Evolutionary conservation across 345 rosid species (phyloP).

Genomic region (Rubroshorea leprosula): DNA sequence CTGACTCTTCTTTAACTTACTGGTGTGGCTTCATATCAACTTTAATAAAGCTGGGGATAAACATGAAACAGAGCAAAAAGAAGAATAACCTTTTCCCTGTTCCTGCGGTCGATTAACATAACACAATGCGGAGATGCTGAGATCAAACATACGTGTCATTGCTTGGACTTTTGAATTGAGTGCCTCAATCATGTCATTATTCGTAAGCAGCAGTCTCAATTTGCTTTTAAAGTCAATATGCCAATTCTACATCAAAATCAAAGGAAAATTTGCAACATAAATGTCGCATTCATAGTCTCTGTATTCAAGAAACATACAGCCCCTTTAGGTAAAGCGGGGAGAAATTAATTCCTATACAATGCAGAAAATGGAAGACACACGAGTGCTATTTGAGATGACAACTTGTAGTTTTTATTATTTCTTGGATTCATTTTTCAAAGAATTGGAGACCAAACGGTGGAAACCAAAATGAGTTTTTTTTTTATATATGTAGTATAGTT

Average conservation of each 20-base stretch:
- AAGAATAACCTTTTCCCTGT: slow-evolving; percentile 3
- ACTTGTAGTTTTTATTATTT: not conserved
- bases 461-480: too few species aligned
- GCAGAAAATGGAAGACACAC: slow-evolving; percentile 1
- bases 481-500: too few species aligned
- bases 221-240: slow-evolving; percentile 1
- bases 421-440: not conserved
- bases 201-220: slow-evolving; percentile 5
- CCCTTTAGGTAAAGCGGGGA: slow-evolving; percentile 2
- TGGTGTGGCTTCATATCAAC: slow-evolving; percentile 24
- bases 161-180: slow-evolving; percentile 5
- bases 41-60: slow-evolving; percentile 24
- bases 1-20: slow-evolving; percentile 2
- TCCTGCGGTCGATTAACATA: slow-evolving; percentile 22
- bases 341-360: not conserved
- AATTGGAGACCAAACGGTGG: too few species aligned
- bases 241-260: not conserved
- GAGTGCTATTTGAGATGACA: slow-evolving; percentile 6
- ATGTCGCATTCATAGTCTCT: slow-evolving; percentile 6
- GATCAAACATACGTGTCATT: slow-evolving; percentile 21
- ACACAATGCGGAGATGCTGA: slow-evolving; percentile 15
- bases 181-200: slow-evolving; percentile 19
- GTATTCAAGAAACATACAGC: not conserved
- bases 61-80: slow-evolving; percentile 1
- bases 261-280: not conserved